Percentiles rank a stretch among this genome's conserved stretches.
Evolutionary conservation across 768 basidiomycete genomes (phyloP).

Genomic region (Tephrocybe sp.): DNA sequence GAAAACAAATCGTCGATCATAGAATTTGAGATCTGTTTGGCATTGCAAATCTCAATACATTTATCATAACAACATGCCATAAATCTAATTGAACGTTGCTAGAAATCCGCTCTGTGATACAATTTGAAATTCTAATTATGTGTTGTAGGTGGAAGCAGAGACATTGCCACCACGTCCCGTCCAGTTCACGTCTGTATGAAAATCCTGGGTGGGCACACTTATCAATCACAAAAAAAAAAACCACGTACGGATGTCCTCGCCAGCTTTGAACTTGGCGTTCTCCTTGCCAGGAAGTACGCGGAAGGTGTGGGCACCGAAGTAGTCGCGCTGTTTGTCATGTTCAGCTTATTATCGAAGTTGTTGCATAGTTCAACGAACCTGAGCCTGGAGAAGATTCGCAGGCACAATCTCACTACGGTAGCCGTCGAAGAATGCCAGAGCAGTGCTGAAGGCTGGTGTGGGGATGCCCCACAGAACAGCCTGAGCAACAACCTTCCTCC

Average conservation of each 20-base stretch:
- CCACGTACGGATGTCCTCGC: slow-evolving; percentile 83
- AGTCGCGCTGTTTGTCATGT: slow-evolving; percentile 67
- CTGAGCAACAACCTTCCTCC: slow-evolving; percentile 96
- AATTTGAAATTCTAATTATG: slow-evolving; percentile 29
- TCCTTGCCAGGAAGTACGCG: slow-evolving; percentile 89
- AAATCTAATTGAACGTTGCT: slow-evolving; percentile 7
- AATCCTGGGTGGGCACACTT: slow-evolving; percentile 5
- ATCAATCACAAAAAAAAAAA: slow-evolving; percentile 2
- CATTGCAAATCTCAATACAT: slow-evolving; percentile 6
- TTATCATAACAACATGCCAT: slow-evolving; percentile 6
- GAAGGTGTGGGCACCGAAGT: slow-evolving; percentile 99
- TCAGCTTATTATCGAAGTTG: too few species aligned
- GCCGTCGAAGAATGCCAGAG: slow-evolving; percentile 97
- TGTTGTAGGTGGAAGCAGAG: slow-evolving; percentile 81
- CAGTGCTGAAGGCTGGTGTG: slow-evolving; percentile 96
- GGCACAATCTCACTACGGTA: slow-evolving; percentile 95
- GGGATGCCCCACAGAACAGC: slow-evolving; percentile 97
- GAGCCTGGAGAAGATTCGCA: slow-evolving; percentile 92
- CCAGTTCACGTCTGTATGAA: slow-evolving; percentile 86
- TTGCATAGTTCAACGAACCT: slow-evolving; percentile 42
- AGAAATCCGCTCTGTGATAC: slow-evolving; percentile 4
- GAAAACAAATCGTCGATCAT: slow-evolving; percentile 8
- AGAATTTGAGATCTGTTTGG: not conserved
- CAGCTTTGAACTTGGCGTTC: slow-evolving; percentile 74
- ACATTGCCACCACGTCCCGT: slow-evolving; percentile 96